These are phyloP conservation scores for Penicillium herquei DNA, from an alignment of 495 filamentous ascomycete species.

Conservation along the genomic window DNA sequence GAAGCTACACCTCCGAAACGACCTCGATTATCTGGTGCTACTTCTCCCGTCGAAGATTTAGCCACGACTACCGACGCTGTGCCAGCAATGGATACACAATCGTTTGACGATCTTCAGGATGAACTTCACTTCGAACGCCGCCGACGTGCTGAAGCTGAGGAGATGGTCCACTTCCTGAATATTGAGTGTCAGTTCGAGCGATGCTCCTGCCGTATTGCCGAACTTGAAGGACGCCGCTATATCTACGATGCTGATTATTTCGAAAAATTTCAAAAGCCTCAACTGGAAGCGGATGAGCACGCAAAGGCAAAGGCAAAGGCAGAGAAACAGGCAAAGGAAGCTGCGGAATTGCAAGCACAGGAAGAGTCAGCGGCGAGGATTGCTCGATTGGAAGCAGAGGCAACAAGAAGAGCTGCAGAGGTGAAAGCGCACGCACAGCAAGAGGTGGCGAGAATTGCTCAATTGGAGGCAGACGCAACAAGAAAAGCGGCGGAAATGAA, in stretches of 20 bases:
- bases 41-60: slow-evolving; percentile 43
- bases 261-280: slow-evolving; percentile 23
- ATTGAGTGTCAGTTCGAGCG: slow-evolving; percentile 74
- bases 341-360: background rate
- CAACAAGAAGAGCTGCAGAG: background rate
- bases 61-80: slow-evolving; percentile 25
- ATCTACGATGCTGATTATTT: slow-evolving; percentile 45
- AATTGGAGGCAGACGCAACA: background rate
- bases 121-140: slow-evolving; percentile 65
- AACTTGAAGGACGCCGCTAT: slow-evolving; percentile 47
- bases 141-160: slow-evolving; percentile 63
- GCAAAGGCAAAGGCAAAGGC: background rate
- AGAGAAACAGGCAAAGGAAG: background rate
- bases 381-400: background rate
- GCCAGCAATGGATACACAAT: slow-evolving; percentile 36
- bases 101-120: slow-evolving; percentile 59
- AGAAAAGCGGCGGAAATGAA: background rate
- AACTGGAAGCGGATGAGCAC: slow-evolving; percentile 16
- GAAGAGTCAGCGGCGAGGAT: background rate
- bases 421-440: slow-evolving; percentile 1
- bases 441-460: background rate
- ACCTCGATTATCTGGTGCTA: slow-evolving; percentile 54
- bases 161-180: slow-evolving; percentile 76
- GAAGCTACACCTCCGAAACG: slow-evolving; percentile 62
- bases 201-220: slow-evolving; percentile 63